These are phyloP conservation scores for Podila verticillata DNA, from an alignment of 192 early-diverging fungal species.

Conservation along the genomic window DNA sequence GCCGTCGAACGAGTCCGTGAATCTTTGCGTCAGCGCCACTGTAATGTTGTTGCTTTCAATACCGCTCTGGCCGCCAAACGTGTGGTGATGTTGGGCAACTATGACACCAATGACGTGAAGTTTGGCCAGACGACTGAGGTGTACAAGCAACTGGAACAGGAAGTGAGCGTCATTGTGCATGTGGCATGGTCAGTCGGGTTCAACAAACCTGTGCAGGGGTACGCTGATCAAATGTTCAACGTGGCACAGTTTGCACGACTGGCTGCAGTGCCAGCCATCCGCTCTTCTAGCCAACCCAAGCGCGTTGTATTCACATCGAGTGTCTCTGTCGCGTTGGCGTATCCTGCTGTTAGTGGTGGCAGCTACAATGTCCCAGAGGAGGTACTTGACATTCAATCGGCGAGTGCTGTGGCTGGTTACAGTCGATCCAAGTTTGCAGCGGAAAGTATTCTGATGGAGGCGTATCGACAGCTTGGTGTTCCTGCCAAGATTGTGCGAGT, in stretches of 20 bases:
- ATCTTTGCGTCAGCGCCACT: slow-evolving; percentile 22
- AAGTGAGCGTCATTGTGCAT: slow-evolving; percentile 45
- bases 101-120: slow-evolving; percentile 17
- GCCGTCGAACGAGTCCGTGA: slow-evolving; percentile 14
- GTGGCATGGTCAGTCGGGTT: slow-evolving; percentile 53
- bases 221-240: slow-evolving; percentile 7
- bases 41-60: slow-evolving; percentile 21
- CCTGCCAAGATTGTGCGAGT: slow-evolving; percentile 25
- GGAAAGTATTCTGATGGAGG: not conserved
- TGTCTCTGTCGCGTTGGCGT: too few relatives aligned
- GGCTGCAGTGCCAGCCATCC: too few relatives aligned
- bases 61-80: not conserved
- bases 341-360: too few relatives aligned
- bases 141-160: slow-evolving; percentile 25
- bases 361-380: too few relatives aligned
- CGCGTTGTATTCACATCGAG: too few relatives aligned
- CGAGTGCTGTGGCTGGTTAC: slow-evolving; percentile 8
- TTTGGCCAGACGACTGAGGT: slow-evolving; percentile 27
- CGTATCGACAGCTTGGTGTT: slow-evolving; percentile 3
- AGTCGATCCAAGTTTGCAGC: slow-evolving; percentile 35
- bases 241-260: too few relatives aligned
- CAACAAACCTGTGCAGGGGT: slow-evolving; percentile 28
- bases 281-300: too few relatives aligned
- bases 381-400: too few relatives aligned
- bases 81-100: slow-evolving; percentile 7